Percentiles rank a stretch among this genome's conserved stretches.
Conservation (phyloP, 1,139 yeast genomes). For the Ogataea hybrid region DNA sequence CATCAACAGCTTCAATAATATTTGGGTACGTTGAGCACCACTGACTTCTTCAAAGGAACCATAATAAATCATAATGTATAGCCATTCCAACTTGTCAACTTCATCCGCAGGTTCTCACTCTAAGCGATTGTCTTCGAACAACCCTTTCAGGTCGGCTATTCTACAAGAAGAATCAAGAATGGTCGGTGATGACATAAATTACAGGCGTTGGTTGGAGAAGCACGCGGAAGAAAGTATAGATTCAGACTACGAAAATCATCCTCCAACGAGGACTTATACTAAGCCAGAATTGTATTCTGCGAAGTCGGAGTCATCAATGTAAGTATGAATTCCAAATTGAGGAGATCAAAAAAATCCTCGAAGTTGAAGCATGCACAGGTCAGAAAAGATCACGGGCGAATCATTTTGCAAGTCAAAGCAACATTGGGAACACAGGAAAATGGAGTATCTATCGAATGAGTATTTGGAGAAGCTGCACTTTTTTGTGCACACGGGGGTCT, state of each 20-base stretch:
- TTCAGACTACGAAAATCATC: constrained; percentile 14
- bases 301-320: constrained; percentile 24
- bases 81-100: constrained; percentile 29
- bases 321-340: constrained; percentile 15
- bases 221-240: constrained; percentile 28
- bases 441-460: no score
- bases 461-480: no score
- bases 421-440: no score
- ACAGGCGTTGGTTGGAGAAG: constrained; percentile 28
- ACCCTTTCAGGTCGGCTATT: constrained; percentile 33
- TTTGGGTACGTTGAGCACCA: no score
- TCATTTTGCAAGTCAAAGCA: not conserved
- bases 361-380: not conserved
- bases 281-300: constrained; percentile 19
- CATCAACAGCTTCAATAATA: no score
- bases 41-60: no score
- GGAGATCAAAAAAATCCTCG: not conserved
- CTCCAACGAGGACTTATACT: constrained; percentile 2
- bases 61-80: constrained; percentile 20
- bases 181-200: constrained; percentile 26
- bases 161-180: constrained; percentile 28
- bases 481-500: no score
- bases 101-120: constrained; percentile 30
- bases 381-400: not conserved
- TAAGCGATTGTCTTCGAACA: constrained; percentile 31